Base-by-base conservation (phyloP, 352 stramenopile species). In the Phytophthora uliginosa region DNA sequence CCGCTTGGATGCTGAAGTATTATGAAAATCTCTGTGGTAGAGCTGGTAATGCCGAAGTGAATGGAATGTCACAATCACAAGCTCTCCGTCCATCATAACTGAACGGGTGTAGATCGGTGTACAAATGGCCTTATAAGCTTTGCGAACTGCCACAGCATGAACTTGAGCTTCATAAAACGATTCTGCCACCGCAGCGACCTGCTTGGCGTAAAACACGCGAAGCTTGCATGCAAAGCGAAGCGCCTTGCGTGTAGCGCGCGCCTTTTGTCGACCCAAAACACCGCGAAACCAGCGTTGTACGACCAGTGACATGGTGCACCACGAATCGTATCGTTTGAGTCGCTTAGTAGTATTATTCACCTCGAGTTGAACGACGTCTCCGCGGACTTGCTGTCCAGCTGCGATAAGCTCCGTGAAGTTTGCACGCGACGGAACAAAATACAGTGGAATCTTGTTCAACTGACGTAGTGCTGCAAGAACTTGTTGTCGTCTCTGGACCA, bases 331-430 rank as follows among this genome's bases (percentile, higher is more conserved):
- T 63, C 82, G 83, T 13, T 88, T 69, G 0, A 94, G 63, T 52
- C 79, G 84, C 40, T 91, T 92, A 5, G 56, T 73, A 7, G 75
- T 59, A 59, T 76, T 90, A 47, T 87, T 90, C 2, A 91, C 77
- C 76, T 94, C 87, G 8, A 95, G 74, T 53, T 91, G 67, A 0
- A 95, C 85, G 5, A 94, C 84, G 38, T 94, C 89, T 12, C 89
- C 87, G 56, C 86, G 88, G 6, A 94, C 72, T 12, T 69, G 51
- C 15, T 87, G 75, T 0, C 82, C 86, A 28, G 90, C 85, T n/a
- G 66, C 53, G 40, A 95, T 88, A 3, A 93, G 70, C 4, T 72
- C 63, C 0, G 69, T 75, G 57, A 94, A 90, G 7, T 71, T 65
- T 10, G 79, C 66, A n/a, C 84, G 82, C 0, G 76, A 82, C 1